Base-by-base conservation (phyloP, 2,329 filamentous ascomycete genomes). In the Orbilia javanica region DNA sequence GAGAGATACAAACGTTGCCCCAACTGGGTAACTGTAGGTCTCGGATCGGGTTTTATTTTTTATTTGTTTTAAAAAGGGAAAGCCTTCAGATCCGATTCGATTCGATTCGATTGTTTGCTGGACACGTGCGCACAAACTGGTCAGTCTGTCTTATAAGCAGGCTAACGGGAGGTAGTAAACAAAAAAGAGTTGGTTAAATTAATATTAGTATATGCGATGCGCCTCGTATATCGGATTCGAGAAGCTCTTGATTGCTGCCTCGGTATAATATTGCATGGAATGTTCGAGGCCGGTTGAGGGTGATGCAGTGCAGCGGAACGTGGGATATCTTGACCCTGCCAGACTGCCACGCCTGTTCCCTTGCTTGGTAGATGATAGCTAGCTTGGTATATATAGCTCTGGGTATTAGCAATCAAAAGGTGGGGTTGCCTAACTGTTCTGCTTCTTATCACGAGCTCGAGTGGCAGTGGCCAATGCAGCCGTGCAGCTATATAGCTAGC, bases 371-470 rank as follows among this genome's bases (percentile, higher is more conserved):
- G n/a, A 44, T 36, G 34, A 10, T 15, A 15, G 1, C 36, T 13
- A 44, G 42, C 34, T 39, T 2, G 13, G 34, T 4, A 31, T 31
- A 31, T 3, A 31, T 7, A 39, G 34, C 42, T 44, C 18, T 31
- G 13, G 11, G 52, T 29, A 57, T 57, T 57, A 36, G 31, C 52
- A 57, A 57, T 39, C 52, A 57, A 20, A 57, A 57, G 31, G 52
- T 57, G 52, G 52, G 52, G 52, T 36, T 57, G n/a, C n/a, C n/a
- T n/a, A n/a, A n/a, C 29, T 7, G 18, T 44, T 22, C 42, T 22
- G 1, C 8, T n/a, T n/a, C 31, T 36, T 57, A 57, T 57, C 52
- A 57, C 31, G 52, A 57, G 52, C 25, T 36, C 31, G 4, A 36
- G 18, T 57, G 31, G 22, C 4, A 13, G 15, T 39, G 31, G 20